Evolutionary conservation across 108 stramenopile genomes (phyloP), one percentile per base, ranked within the genome.

Genomic region (Aureococcus anophagefferens): DNA sequence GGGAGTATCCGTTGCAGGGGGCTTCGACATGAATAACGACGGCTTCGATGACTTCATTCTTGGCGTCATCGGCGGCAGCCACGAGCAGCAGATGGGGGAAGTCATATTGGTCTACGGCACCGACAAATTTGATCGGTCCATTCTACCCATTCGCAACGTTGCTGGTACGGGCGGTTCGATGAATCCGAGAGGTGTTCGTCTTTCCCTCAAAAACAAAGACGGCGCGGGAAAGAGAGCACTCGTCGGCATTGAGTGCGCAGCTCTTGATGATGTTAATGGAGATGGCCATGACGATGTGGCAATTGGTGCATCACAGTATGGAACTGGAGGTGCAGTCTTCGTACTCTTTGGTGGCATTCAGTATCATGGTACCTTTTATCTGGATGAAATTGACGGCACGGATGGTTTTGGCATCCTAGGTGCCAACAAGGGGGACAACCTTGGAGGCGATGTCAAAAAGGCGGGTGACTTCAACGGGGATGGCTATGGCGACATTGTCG

Each of bases 391-490:
- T 1, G 51, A 59, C 25, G 51, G 51, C 21, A 9, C 51, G 21
- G 51, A 59, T 11, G 51, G 51, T 1, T 59, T 59, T 59, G 51
- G 51, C 51, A 25, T 59, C 17, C 51, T 59, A 4, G 51, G 51
- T 25, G 51, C 51, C 51, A 59, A 59, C 17, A 59, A 59, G 51
- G 51, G 51, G 7, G 51, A 59, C 25, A 1, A 9, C 25, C 25
- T 18, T 25, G 71, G 71, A 0, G 16, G 14, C 18, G 46, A 45
- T 15, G 71, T 72, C 4, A 46, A 59, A 21, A 66, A 35, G 46
- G 71, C 71, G 1, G 71, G 71, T 1, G 71, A 72, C 46, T 64
- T 72, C 31, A 72, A 72, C 33, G 65, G 34, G 1, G 71, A 72
- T 16, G 71, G 71, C 15, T 72, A 37, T 16, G 63, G 64, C 0